Percentiles rank a stretch among this genome's conserved stretches.
Conservation (phyloP, 1,284 basidiomycete species). For the Mixia osmundae region DNA sequence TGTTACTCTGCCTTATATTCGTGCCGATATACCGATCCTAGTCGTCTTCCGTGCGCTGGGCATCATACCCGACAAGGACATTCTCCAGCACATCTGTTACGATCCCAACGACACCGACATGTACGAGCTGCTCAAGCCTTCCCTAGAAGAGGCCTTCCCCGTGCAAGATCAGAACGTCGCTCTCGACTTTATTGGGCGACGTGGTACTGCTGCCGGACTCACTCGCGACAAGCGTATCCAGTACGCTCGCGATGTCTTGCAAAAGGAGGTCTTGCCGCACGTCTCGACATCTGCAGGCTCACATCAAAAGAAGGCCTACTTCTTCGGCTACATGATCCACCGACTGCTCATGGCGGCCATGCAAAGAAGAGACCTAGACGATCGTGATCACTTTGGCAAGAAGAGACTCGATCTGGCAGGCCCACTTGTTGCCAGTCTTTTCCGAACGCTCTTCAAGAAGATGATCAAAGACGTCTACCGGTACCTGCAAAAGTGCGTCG, state of each 20-base stretch:
- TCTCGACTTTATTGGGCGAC: slow-evolving; percentile 92
- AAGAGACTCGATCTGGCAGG: slow-evolving; percentile 92
- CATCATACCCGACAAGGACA: slow-evolving; percentile 92
- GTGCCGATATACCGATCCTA: slow-evolving; percentile 95
- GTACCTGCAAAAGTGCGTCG: slow-evolving; percentile 95
- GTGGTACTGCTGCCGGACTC: slow-evolving; percentile 84
- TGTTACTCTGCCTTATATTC: slow-evolving; percentile 92
- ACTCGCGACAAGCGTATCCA: slow-evolving; percentile 77
- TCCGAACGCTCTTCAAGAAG: slow-evolving; percentile 94
- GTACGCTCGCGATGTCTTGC: slow-evolving; percentile 91
- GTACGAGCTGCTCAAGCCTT: slow-evolving; percentile 95
- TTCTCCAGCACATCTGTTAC: slow-evolving; percentile 95
- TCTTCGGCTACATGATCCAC: slow-evolving; percentile 99
- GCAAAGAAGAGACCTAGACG: slow-evolving; percentile 84
- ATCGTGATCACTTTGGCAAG: slow-evolving; percentile 98
- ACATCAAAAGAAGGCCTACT: slow-evolving; percentile 96
- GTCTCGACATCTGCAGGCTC: slow-evolving; percentile 89
- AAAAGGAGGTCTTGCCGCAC: slow-evolving; percentile 97
- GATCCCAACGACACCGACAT: slow-evolving; percentile 87
- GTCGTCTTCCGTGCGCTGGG: slow-evolving; percentile 95
- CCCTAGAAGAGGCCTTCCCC: slow-evolving; percentile 94
- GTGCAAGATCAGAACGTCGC: slow-evolving; percentile 77
- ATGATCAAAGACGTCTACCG: slow-evolving; percentile 92
- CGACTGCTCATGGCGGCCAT: slow-evolving; percentile 76
- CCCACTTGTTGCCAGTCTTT: slow-evolving; percentile 77